Evolutionary conservation across 2,329 filamentous ascomycete genomes (phyloP).

Genomic region (Penicillium sclerotiorum): DNA sequence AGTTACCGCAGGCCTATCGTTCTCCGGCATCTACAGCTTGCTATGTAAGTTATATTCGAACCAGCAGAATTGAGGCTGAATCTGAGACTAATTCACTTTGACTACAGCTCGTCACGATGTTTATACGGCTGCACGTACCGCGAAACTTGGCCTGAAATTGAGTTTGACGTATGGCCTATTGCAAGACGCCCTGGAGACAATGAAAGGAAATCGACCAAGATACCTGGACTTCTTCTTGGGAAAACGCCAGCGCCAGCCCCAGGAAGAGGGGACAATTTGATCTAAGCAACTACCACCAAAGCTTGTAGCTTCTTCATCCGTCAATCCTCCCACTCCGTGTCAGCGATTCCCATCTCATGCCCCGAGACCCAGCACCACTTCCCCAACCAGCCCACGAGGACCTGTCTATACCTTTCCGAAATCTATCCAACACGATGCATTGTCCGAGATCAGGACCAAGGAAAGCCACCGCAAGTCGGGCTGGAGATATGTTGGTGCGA

Average conservation of each 20-base stretch:
- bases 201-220: conserved; percentile 70
- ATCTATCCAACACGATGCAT: too few relatives aligned
- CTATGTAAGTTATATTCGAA: conserved; percentile 63
- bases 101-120: conserved; percentile 74
- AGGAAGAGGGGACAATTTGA: conserved; percentile 23
- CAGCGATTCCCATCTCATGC: too few relatives aligned
- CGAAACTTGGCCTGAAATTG: conserved; percentile 75
- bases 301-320: too few relatives aligned
- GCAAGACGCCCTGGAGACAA: conserved; percentile 72
- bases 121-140: conserved; percentile 74
- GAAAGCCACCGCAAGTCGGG: too few relatives aligned
- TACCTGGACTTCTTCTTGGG: conserved; percentile 71
- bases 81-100: conserved; percentile 14
- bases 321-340: too few relatives aligned
- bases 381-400: too few relatives aligned
- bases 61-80: neutral
- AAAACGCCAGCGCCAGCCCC: conserved; percentile 36
- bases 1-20: conserved; percentile 77
- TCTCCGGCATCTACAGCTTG: conserved; percentile 83
- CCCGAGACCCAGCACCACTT: too few relatives aligned
- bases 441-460: too few relatives aligned
- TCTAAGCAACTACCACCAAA: neutral
- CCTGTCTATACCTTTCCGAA: too few relatives aligned
- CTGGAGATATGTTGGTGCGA: too few relatives aligned
- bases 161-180: conserved; percentile 78